Evolutionary conservation across 2,329 filamentous ascomycete genomes (phyloP), one percentile per base, ranked within the genome.

Genomic region (Fusarium tuaranense): DNA sequence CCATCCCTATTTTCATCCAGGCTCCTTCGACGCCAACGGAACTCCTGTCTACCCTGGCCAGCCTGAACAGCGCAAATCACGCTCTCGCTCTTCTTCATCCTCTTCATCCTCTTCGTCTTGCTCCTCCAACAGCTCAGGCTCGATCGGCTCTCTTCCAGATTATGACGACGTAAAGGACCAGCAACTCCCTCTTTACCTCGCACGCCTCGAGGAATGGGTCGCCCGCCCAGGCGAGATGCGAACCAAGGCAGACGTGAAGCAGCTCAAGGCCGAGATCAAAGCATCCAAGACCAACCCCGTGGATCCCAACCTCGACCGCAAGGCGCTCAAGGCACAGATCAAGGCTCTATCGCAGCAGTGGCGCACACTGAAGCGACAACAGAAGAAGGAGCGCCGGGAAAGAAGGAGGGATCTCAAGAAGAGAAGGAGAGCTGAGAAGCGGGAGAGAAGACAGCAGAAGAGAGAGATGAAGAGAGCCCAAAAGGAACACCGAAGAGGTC

Each of bases 101-200:
- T 83, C 82, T 2, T 82, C 82, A 0, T 81, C 81, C 0, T 73
- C 75, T 0, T 84, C 83, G 0, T 84, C 82, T 1, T 73, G 71
- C 0, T 82, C 82, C 0, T 83, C 82, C 1, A 80, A 81, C 9
- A 80, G 78, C 22, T 84, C 82, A 1, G 80, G 73, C 5, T 84
- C 82, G 3, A 80, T 90, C 64, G 88, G 86, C 39, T 90, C 88
- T 3, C 86, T 91, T 1, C 88, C 88, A 0, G 85, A 87, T 63
- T 87, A 87, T 75, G 87, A 90, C 67, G 84, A 88, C 48, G 81
- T 91, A 3, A 80, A 79, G 14, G 85, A 86, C 63, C 76, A 81
- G 20, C 88, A 90, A 78, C 81, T 91, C 2, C 85, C 87, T 2
- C 69, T 86, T 1, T 85, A 86, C 16, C 84, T 84, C 55, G 77